Base-by-base conservation (phyloP, 2,329 filamentous ascomycete species). In the Salinomyces thailandicus region DNA sequence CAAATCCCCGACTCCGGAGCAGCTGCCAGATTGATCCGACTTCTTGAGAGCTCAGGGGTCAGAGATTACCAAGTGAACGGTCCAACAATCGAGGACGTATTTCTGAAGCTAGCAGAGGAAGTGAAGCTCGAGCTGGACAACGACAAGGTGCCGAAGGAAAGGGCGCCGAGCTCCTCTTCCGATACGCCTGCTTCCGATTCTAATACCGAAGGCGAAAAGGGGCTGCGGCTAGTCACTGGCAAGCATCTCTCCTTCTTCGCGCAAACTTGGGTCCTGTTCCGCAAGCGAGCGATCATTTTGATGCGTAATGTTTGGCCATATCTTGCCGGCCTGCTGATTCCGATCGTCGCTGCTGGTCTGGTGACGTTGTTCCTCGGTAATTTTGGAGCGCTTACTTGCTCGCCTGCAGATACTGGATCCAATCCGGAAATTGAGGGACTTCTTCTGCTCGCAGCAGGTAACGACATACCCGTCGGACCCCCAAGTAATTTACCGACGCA, bases 21-120 rank as follows among this genome's bases (percentile, higher is more conserved):
- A 31, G 84, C 85, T 0, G 81, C 84, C 0, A 61, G 70, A 3
- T 79, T 89, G 31, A 81, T 93, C 44, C 69, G 72, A 32, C 60
- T 69, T 7, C 67, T 95, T 1, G 81, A 93, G 54, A 61, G 67
- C 1, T 64, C 69, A 1, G 75, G 76, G 0, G 70, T 93, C 27
- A 68, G 69, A 12, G 81, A 93, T 39, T 94, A 93, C 56, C 79
- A 86, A 39, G 82, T 94, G 47, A 82, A 81, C 12, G 85, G 85
- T 0, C 89, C 87, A 0, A 93, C 85, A 0, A 86, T 95, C 27
- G 89, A 95, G 56, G 86, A 94, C 48, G 86, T 94, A 0, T 95
- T 95, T 59, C 63, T 95, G 16, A 79, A 84, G 46, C 69, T 94
- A 26, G 85, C 86, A 0, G 83, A 89, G 52, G 86, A 94, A 56